Evolutionary conservation across 257 asterid genomes (phyloP), one percentile per base, ranked within the genome.

Genomic region (Solanum paucissectum): DNA sequence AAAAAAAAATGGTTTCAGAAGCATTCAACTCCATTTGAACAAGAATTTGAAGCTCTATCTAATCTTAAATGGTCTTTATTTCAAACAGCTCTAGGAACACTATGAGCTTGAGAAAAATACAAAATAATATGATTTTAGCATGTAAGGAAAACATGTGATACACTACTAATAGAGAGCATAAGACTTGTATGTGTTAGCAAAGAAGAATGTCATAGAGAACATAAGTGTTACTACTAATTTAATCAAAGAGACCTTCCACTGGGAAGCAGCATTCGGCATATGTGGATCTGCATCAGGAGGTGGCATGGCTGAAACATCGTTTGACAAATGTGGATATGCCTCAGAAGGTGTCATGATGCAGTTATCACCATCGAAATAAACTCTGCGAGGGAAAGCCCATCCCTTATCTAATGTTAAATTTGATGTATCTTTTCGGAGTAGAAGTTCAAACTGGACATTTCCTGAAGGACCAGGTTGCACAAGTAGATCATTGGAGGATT

Each of bases 331-430:
- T 2, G 98, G 98, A 89, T 95, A 95, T 13, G 91, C 89, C 74
- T 95, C 95, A 1, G 99, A 95, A 79, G 98, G 95, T 18, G 99
- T 98, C 98, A 96, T 95, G 34, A 92, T 95, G 82, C 98, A 96
- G 88, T 95, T 94, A 85, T 96, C 98, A 12, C 98, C 98, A 62
- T 96, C 93, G 93, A 96, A 96, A 86, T 96, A 95, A 36, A 96
- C 88, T 88, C 98, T 93, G 88, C 92, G 88, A 2, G 99, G 98
- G 60, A 96, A 96, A 76, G 94, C 98, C 98, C 99, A 94, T 14
- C 96, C 98, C 90, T 94, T 93, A 23, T 93, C 98, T 52, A 91
- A 95, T n/a, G 95, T 93, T 92, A 94, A 93, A 46, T 93, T 94
- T 27, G 92, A 90, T 86, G 86, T 87, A 89, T 93, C 98, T 91